Percentiles rank a stretch among this genome's conserved stretches.
These are phyloP conservation scores for Neostapfia colusana DNA, from an alignment of 176 grass and related monocot species.

Conservation along the genomic window DNA sequence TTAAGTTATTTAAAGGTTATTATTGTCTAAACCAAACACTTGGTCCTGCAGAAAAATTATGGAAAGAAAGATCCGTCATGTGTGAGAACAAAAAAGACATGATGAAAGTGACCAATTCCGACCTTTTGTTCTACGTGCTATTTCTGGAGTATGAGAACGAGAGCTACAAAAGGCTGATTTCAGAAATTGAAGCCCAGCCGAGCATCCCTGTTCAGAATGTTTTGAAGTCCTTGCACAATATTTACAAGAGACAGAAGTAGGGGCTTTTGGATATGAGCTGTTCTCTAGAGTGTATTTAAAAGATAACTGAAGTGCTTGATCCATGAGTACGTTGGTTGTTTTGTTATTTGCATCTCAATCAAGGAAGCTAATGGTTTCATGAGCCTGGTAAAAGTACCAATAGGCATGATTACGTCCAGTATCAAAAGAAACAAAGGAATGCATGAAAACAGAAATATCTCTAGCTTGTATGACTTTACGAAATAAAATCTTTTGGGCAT, in stretches of 20 bases:
- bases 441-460: not conserved
- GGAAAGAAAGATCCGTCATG: constrained; percentile 77
- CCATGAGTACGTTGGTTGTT: not conserved
- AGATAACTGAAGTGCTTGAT: not conserved
- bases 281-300: not conserved
- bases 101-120: not conserved
- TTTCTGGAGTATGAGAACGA: constrained; percentile 66
- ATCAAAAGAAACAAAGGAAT: not conserved
- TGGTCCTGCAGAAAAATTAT: constrained; percentile 78
- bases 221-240: constrained; percentile 86
- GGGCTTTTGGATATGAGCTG: not conserved
- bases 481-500: not conserved
- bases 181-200: constrained; percentile 71
- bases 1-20: not conserved
- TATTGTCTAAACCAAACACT: constrained; percentile 2
- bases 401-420: not conserved
- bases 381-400: not conserved
- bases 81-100: constrained; percentile 57
- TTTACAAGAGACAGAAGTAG: constrained; percentile 95
- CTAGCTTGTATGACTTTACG: not conserved
- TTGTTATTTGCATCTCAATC: constrained; percentile 22
- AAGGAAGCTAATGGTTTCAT: not conserved
- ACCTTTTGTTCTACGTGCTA: constrained; percentile 35
- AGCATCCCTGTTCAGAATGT: constrained; percentile 68
- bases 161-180: constrained; percentile 71